Evolutionary conservation across 169 alveolate species (phyloP).

Genomic region (Eimeria sp.): DNA sequence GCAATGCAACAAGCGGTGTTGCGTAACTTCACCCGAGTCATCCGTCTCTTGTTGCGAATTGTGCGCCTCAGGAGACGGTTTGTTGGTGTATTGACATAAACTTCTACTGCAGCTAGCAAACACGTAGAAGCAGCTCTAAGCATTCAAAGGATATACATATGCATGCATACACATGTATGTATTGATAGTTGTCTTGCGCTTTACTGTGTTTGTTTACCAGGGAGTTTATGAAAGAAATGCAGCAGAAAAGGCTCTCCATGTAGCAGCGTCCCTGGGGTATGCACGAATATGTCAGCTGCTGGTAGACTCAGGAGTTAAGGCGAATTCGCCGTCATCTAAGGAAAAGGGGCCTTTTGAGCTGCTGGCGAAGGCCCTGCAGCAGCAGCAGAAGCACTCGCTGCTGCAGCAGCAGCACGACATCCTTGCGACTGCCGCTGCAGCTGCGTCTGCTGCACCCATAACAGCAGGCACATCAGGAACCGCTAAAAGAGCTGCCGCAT

Average conservation of each 20-base stretch:
- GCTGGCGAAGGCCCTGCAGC: constrained; percentile 59
- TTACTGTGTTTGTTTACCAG: constrained; percentile 12
- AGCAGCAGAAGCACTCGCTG: constrained; percentile 48
- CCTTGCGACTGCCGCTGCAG: constrained; percentile 37
- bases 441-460: constrained; percentile 60
- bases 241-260: constrained; percentile 28
- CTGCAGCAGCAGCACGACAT: constrained; percentile 63
- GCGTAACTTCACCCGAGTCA: constrained; percentile 23
- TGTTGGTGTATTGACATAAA: background rate
- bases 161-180: too few relatives aligned
- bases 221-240: constrained; percentile 7
- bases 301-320: constrained; percentile 38
- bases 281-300: constrained; percentile 37
- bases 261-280: constrained; percentile 29
- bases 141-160: too few relatives aligned
- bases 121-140: background rate
- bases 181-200: background rate
- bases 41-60: constrained; percentile 14
- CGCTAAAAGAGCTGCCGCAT: background rate
- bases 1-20: constrained; percentile 38
- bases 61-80: constrained; percentile 13
- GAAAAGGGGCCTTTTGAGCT: constrained; percentile 49
- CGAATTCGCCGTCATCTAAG: background rate
- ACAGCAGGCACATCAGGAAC: background rate
- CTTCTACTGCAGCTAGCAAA: background rate